Evolutionary conservation across 2,329 filamentous ascomycete genomes (phyloP), one percentile per base, ranked within the genome.

Genomic region (Calonectria fujianensis): DNA sequence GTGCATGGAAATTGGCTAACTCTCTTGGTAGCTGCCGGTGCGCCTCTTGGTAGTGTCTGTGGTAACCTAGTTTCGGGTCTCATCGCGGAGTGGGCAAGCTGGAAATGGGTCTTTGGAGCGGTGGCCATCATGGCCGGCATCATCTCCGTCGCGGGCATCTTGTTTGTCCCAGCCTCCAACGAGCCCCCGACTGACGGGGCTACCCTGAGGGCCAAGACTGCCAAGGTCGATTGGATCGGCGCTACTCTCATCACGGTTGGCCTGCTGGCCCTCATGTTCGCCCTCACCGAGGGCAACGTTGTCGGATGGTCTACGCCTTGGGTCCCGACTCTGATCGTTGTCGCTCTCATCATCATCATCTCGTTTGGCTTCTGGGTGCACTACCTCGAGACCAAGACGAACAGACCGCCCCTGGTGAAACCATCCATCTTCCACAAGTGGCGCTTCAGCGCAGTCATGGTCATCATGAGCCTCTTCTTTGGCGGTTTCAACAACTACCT

Each of bases 101-200:
- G 93, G 93, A 91, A 90, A 83, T 93, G 92, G 88, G 90, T 94
- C 1, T 94, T 94, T 82, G 93, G 92, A 77, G 89, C 90, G 27
- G 88, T 92, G 24, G 91, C 91, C 27, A 90, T 93, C 63, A 85
- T 94, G 48, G 90, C 90, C 6, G 89, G 88, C 27, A 74, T 89
- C 29, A 89, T 93, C 48, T 90, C 92, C 0, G 82, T 89, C 0
- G 89, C 89, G 0, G 91, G 90, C 29, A 84, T 91, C 74, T 86
- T 93, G 69, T 86, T 93, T 69, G 92, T 95, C 68, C 93, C 93
- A 0, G 80, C 87, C 0, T 87, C 89, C 4, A 87, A 86, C 1
- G 80, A 82, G 6, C 82, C 82, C 37, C 81, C 41, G 0, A 66
- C 72, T 1, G 66, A 73, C 18, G 78, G 82, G 51, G 80, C 80